phyloP scores from a whole-genome alignment of 75 land plant genomes.

The Azolla pinnata region DNA sequence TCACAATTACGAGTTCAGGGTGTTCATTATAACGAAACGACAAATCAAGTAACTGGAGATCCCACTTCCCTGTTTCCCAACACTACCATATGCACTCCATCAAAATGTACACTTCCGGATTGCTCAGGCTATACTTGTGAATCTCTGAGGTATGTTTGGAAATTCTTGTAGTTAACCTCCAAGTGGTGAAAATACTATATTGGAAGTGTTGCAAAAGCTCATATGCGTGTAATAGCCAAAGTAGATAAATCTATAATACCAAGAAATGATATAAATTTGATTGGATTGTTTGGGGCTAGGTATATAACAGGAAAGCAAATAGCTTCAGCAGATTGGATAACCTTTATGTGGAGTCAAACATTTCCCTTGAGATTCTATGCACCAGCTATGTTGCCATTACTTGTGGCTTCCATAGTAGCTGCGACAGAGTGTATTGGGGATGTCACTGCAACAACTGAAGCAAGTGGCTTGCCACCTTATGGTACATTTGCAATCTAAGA shows the following conservation, averaged over 20 bases:
- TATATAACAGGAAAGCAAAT: constrained; percentile 29
- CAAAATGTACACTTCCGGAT: background rate
- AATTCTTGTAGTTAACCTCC: too few relatives aligned
- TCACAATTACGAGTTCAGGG: too few relatives aligned
- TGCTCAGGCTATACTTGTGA: background rate
- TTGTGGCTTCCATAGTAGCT: constrained; percentile 27
- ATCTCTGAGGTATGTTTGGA: background rate
- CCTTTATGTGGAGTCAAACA: constrained; percentile 25
- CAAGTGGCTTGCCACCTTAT: constrained; percentile 21
- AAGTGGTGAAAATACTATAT: too few relatives aligned
- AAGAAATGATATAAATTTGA: too few relatives aligned
- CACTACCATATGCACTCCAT: constrained; percentile 2
- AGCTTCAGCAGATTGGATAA: constrained; percentile 20
- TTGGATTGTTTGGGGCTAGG: too few relatives aligned
- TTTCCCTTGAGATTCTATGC: constrained; percentile 29
- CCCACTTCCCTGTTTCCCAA: background rate
- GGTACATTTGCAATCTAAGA: constrained; percentile 9
- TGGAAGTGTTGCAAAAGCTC: too few relatives aligned
- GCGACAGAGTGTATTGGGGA: constrained; percentile 42
- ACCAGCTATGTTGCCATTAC: constrained; percentile 27
- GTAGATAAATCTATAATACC: too few relatives aligned
- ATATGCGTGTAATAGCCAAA: too few relatives aligned
- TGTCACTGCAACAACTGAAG: constrained; percentile 35
- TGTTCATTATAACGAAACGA: background rate
- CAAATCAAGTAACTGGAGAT: constrained; percentile 2